Evolutionary conservation across 495 filamentous ascomycete genomes (phyloP).

Genomic region (Aspergillus carlsbadensis): DNA sequence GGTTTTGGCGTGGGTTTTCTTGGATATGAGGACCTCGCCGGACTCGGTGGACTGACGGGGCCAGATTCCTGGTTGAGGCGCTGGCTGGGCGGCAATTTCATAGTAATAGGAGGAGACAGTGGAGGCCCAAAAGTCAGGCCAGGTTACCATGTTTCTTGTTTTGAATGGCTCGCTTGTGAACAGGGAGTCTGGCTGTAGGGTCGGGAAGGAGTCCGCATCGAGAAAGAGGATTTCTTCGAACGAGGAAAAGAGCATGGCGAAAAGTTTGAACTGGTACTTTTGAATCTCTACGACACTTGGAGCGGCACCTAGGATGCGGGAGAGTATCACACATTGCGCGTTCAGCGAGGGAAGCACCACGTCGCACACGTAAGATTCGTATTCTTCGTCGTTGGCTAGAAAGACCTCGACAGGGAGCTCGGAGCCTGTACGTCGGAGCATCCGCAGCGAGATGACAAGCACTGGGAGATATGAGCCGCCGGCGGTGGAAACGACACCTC

Average conservation of each 20-base stretch:
- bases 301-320: conserved; percentile 32
- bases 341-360: conserved; percentile 44
- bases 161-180: conserved; percentile 47
- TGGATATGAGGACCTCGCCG: conserved; percentile 52
- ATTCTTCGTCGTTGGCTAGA: conserved; percentile 42
- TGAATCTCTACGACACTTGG: conserved; percentile 24
- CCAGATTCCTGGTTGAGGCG: conserved; percentile 20
- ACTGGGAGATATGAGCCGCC: conserved; percentile 40
- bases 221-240: conserved; percentile 57
- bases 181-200: conserved; percentile 43
- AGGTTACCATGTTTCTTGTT: conserved; percentile 47
- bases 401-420: conserved; percentile 55
- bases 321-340: conserved; percentile 47
- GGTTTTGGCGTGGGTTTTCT: conserved; percentile 44
- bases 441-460: conserved; percentile 47
- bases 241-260: conserved; percentile 54
- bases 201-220: conserved; percentile 52
- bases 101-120: conserved; percentile 48
- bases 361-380: conserved; percentile 50
- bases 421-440: conserved; percentile 53
- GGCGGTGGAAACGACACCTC: conserved; percentile 45
- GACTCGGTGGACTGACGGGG: conserved; percentile 46
- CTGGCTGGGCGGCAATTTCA: conserved; percentile 42
- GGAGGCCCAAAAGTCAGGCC: conserved; percentile 57
- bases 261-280: conserved; percentile 53